phyloP scores from a whole-genome alignment of 805 yeast species.

The Pichia sporocuriosa region DNA sequence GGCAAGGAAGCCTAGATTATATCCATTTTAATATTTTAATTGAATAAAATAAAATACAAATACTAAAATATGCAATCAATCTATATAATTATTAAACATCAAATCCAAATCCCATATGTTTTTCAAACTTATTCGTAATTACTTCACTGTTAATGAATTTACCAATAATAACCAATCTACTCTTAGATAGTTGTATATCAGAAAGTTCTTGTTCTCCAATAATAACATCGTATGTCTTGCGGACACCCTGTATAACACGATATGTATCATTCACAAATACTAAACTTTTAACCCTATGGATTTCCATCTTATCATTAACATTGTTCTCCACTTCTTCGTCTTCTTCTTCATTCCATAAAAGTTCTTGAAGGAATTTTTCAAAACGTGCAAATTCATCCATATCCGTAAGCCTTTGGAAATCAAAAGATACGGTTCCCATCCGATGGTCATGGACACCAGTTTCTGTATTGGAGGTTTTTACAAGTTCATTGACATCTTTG shows the following conservation, averaged over 20 bases:
- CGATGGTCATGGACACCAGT: slow-evolving; percentile 41
- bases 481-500: slow-evolving; percentile 21
- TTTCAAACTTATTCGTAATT: slow-evolving; percentile 10
- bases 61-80: no score
- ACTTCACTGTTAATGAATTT: slow-evolving; percentile 16
- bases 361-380: slow-evolving; percentile 58
- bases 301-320: slow-evolving; percentile 48
- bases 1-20: no score
- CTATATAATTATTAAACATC: no score
- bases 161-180: slow-evolving; percentile 30
- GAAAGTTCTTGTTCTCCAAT: slow-evolving; percentile 27
- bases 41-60: not conserved
- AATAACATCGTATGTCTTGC: slow-evolving; percentile 82
- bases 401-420: slow-evolving; percentile 35
- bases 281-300: slow-evolving; percentile 80
- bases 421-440: slow-evolving; percentile 47
- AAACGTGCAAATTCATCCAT: slow-evolving; percentile 37
- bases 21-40: no score
- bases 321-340: no score
- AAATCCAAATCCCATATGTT: slow-evolving; percentile 8
- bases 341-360: slow-evolving; percentile 66
- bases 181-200: slow-evolving; percentile 13
- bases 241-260: slow-evolving; percentile 80
- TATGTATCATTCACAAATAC: slow-evolving; percentile 38
- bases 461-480: slow-evolving; percentile 7